Evolutionary conservation across 2,329 filamentous ascomycete species (phyloP), one percentile per base, ranked within the genome.

Genomic region (Corynespora cassiicola): DNA sequence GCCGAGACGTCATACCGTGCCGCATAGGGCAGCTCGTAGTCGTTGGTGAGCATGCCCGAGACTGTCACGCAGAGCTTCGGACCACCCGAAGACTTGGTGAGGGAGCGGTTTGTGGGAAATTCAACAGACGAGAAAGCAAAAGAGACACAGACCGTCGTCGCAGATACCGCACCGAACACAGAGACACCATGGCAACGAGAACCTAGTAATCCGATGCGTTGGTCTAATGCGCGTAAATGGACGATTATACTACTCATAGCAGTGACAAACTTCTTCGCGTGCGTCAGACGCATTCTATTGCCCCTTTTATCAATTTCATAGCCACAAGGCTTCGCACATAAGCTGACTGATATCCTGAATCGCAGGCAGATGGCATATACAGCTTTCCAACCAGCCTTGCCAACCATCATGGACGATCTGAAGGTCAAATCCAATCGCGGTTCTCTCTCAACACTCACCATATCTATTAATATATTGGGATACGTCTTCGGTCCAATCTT

Each of bases 381-480:
- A 17, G n/a, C 30, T 20, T 32, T 32, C 19, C 16, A 32, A 32
- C 30, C 30, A 22, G 30, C 30, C n/a, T 19, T 32, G 30, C 17
- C 30, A 20, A 22, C 19, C 10, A 22, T 32, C 11, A 32, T 32
- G 30, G 15, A 18, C 20, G 30, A 32, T 11, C 19, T 32, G n/a
- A 8, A 32, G 10, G 15, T 22, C 30, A 18, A 20, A 15, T 20
- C 30, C 30, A 19, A 18, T 32, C 16, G 16, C 9, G 26, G 26
- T 15, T 11, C n/a, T n/a, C n/a, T n/a, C n/a, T n/a, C n/a, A n/a
- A 9, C 22, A n/a, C 9, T 9, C 22, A 24, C 9, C 22, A n/a
- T 24, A n/a, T n/a, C n/a, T n/a, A n/a, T n/a, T n/a, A n/a, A n/a
- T n/a, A n/a, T n/a, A n/a, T n/a, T n/a, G n/a, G n/a, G n/a, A n/a